Conservation (phyloP, 78 protist species). For the Isochrysis galbana region DNA sequence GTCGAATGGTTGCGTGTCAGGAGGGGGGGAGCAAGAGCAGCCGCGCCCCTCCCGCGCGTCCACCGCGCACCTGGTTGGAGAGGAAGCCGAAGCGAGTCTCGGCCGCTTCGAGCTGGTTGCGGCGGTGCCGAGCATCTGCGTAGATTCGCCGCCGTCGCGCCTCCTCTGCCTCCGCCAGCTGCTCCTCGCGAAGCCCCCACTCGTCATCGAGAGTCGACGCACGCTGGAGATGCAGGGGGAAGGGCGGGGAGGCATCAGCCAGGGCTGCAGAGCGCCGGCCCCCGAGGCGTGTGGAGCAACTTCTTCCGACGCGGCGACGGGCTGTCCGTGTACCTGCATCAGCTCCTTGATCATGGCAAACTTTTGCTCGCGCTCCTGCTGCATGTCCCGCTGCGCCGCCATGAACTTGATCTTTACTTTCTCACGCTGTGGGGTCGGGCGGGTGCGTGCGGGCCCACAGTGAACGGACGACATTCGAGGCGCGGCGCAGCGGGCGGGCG, state of each 20-base stretch:
- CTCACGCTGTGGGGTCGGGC: no score
- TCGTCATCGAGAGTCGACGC: not conserved
- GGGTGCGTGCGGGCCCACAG: no score
- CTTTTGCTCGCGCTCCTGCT: not conserved
- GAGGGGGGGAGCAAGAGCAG: no score
- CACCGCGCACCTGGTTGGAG: not conserved
- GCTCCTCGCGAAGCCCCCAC: not conserved
- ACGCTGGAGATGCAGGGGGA: no score
- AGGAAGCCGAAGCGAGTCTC: slow-evolving; percentile 4
- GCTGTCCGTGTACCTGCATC: not conserved
- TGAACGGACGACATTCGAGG: no score
- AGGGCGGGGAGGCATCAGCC: not conserved
- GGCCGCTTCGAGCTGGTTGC: not conserved
- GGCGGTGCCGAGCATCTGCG: not conserved
- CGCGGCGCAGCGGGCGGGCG: no score
- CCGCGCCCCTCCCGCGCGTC: not conserved
- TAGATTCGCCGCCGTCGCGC: not conserved
- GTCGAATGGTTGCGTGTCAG: no score
- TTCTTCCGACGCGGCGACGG: not conserved
- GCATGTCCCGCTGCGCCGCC: not conserved
- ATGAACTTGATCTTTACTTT: not conserved
- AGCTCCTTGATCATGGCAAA: not conserved
- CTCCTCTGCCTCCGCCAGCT: not conserved
- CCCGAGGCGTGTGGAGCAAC: not conserved
- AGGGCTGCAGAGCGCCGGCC: not conserved